Percentiles rank a stretch among this genome's conserved stretches.
These are phyloP conservation scores for Penicillium herquei DNA, from an alignment of 495 filamentous ascomycete genomes.

Conservation along the genomic window DNA sequence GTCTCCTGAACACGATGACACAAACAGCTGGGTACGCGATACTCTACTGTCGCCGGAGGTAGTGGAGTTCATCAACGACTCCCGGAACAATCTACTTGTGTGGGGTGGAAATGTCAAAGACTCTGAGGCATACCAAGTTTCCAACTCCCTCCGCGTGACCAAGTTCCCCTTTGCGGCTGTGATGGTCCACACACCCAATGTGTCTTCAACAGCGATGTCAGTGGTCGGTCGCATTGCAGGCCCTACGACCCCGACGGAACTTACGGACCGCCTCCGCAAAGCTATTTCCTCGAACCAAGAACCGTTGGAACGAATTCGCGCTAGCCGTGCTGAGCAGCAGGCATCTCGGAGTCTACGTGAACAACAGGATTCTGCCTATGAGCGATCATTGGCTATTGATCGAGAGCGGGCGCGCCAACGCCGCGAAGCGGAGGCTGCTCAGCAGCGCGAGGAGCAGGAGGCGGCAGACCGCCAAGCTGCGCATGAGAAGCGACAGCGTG, in stretches of 20 bases:
- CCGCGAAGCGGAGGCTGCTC: slow-evolving; percentile 70
- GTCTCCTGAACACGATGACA: slow-evolving; percentile 92
- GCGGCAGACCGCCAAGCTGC: slow-evolving; percentile 62
- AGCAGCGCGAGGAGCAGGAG: slow-evolving; percentile 60
- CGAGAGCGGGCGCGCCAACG: slow-evolving; percentile 73
- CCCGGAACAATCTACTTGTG: slow-evolving; percentile 71
- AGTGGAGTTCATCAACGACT: slow-evolving; percentile 66
- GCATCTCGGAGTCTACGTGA: slow-evolving; percentile 72
- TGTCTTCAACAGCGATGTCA: slow-evolving; percentile 82
- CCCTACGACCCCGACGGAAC: slow-evolving; percentile 59
- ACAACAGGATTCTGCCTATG: slow-evolving; percentile 89
- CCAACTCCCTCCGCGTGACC: slow-evolving; percentile 75
- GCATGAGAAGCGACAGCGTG: slow-evolving; percentile 54
- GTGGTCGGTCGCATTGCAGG: slow-evolving; percentile 74
- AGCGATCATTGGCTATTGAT: slow-evolving; percentile 83
- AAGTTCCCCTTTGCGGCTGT: slow-evolving; percentile 88
- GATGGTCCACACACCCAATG: slow-evolving; percentile 77
- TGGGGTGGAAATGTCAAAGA: slow-evolving; percentile 93
- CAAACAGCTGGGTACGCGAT: slow-evolving; percentile 73
- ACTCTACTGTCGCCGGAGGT: slow-evolving; percentile 78
- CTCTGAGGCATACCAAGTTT: slow-evolving; percentile 89
- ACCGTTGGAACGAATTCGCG: slow-evolving; percentile 65
- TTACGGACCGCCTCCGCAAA: slow-evolving; percentile 67
- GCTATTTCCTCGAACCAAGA: slow-evolving; percentile 69
- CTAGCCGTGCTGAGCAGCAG: slow-evolving; percentile 71